A percentile compares a stretch with the other conserved stretches of the same genome.
phyloP scores from a whole-genome alignment of 345 rosid species.

The Draba incana region DNA sequence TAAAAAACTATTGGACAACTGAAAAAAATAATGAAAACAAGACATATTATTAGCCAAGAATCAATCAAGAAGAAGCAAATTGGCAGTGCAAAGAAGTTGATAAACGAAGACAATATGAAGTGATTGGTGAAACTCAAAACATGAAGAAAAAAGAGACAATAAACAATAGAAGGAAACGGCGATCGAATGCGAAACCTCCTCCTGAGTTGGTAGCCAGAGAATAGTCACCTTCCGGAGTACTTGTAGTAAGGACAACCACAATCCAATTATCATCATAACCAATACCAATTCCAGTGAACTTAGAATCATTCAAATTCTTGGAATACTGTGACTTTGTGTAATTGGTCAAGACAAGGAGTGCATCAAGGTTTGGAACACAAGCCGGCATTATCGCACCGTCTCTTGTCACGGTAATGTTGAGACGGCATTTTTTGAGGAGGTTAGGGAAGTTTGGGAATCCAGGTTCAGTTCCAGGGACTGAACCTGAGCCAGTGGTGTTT shows the following conservation, averaged over 20 bases:
- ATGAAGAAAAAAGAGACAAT: constrained; percentile 23
- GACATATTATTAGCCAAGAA: too few relatives aligned
- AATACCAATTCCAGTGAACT: constrained; percentile 69
- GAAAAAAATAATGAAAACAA: too few relatives aligned
- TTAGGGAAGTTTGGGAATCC: constrained; percentile 54
- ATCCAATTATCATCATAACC: constrained; percentile 78
- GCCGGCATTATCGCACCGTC: constrained; percentile 76
- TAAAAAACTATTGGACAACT: too few relatives aligned
- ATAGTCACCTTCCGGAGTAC: constrained; percentile 63
- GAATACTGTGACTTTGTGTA: constrained; percentile 73
- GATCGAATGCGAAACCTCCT: neutral
- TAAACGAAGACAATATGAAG: neutral
- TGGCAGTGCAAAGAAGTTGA: neutral
- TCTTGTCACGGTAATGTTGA: constrained; percentile 65
- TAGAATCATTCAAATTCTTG: constrained; percentile 55
- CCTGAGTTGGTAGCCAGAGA: constrained; percentile 30
- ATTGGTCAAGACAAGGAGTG: constrained; percentile 62
- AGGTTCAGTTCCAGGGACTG: constrained; percentile 76
- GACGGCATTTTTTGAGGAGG: constrained; percentile 58
- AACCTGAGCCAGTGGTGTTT: constrained; percentile 70
- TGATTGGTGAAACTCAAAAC: constrained; percentile 15
- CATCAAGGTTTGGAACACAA: constrained; percentile 74
- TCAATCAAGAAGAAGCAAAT: neutral
- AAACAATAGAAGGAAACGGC: constrained; percentile 16
- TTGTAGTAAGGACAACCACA: constrained; percentile 74